Evolutionary conservation across 768 basidiomycete species (phyloP), one percentile per base, ranked within the genome.

Genomic region (Boletus huronensis): DNA sequence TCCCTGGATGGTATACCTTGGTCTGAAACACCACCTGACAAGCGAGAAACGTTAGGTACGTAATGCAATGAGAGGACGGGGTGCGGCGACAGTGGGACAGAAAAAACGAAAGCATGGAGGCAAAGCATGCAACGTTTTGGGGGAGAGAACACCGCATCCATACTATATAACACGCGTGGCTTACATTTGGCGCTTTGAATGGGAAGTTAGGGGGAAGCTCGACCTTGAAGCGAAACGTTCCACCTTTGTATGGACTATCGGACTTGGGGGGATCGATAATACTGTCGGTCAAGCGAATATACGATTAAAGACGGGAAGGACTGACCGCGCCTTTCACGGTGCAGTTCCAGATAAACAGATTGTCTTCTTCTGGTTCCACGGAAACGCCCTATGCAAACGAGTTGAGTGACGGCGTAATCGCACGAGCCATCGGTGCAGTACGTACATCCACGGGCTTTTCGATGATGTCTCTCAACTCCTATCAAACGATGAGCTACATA

Each of bases 1-100:
- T 88, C 35, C 92, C 91, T 26, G 91, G 91, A 70, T 93, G 91
- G 67, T 93, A 93, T 43, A 93, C 87, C 79, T 85, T 92, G 52
- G 91, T 93, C 38, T 76, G 82, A 70, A 93, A 93, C 35, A 81
- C 83, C 39, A 93, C 88, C 90, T 93, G 55, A 45, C 50, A 53
- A 44, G 42, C 45, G 35, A 26, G 40, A 46, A 47, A 42, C 21
- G 36, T 64, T 21, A 51, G 55, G 31, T 57, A 67, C 61, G 67
- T 64, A 62, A 61, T 32, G 28, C 50, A 38, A 51, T 21, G 25
- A 47, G 48, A 56, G 31, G 36, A 29, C 36, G 23, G 48, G 39
- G 45, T 6, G 25, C 19, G 26, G 50, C 34, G 48, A 51, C 23
- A 35, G 49, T 39, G 48, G 47, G 11, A 38, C n/a, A n/a, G n/a